These are phyloP conservation scores for Ceriops zippeliana DNA, from an alignment of 345 rosid species.

Conservation along the genomic window DNA sequence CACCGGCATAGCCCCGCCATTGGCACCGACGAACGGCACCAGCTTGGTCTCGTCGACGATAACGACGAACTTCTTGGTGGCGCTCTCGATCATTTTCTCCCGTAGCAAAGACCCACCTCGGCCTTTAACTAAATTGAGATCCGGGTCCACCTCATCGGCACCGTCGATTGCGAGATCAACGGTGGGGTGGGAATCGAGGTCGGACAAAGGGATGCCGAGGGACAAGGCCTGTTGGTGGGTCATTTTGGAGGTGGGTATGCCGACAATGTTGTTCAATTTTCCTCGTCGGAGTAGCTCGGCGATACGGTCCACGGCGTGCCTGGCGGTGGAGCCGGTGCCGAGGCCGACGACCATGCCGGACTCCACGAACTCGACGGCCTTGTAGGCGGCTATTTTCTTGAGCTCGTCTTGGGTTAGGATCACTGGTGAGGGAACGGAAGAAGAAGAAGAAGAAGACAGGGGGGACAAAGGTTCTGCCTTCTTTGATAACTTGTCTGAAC, in stretches of 20 bases:
- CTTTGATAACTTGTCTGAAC: constrained; percentile 6
- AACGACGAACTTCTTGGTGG: constrained; percentile 64
- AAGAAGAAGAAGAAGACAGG: not conserved
- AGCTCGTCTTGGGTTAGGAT: constrained; percentile 69
- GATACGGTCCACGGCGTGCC: constrained; percentile 86
- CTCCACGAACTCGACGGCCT: constrained; percentile 84
- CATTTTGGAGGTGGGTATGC: constrained; percentile 80
- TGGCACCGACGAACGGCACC: constrained; percentile 64
- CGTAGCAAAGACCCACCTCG: constrained; percentile 87
- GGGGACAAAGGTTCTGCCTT: not conserved
- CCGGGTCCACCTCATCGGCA: constrained; percentile 89
- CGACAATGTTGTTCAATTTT: constrained; percentile 57
- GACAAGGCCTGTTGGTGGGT: constrained; percentile 80
- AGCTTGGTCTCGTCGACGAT: constrained; percentile 69
- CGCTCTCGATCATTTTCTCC: constrained; percentile 95
- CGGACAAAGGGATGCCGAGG: constrained; percentile 73
- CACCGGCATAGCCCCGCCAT: constrained; percentile 81
- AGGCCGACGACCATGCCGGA: constrained; percentile 99
- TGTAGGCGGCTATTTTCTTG: constrained; percentile 75
- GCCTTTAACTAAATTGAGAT: constrained; percentile 80
- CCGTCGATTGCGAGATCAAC: constrained; percentile 93
- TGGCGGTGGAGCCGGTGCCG: constrained; percentile 97
- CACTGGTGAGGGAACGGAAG: constrained; percentile 25
- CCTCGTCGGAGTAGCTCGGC: constrained; percentile 76
- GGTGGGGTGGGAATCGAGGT: constrained; percentile 63